Conservation (phyloP, 2,329 filamentous ascomycete genomes). For the Graphilbum ipis-grandicollis region DNA sequence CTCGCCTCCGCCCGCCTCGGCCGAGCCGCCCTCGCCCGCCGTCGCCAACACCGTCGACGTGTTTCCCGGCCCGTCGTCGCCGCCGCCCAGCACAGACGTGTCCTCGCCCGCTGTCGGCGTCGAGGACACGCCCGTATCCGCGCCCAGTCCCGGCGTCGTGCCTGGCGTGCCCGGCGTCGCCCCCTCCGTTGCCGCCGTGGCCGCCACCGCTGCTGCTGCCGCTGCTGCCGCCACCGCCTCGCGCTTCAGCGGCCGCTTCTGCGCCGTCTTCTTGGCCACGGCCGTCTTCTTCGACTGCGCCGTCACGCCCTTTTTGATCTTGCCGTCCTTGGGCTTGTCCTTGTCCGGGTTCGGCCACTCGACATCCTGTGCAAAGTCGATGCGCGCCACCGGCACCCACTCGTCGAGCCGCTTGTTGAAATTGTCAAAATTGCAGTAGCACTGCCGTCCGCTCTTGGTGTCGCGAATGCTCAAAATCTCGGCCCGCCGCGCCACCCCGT, state of each 20-base stretch:
- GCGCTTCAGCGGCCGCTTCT: conserved; percentile 33
- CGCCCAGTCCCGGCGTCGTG: neutral
- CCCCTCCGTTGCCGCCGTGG: too few relatives aligned
- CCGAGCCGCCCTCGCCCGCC: neutral
- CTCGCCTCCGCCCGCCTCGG: neutral
- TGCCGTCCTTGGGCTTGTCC: conserved; percentile 54
- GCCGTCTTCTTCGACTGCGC: conserved; percentile 32
- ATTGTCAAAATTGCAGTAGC: conserved; percentile 95
- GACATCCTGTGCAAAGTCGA: conserved; percentile 79
- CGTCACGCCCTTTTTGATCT: conserved; percentile 41
- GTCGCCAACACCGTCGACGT: conserved; percentile 17
- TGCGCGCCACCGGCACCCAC: conserved; percentile 70
- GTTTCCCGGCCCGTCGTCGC: conserved; percentile 30
- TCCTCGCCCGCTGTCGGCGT: conserved; percentile 14
- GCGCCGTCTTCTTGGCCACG: conserved; percentile 38
- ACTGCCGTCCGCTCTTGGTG: conserved; percentile 72
- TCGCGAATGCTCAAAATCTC: conserved; percentile 93
- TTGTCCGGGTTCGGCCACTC: conserved; percentile 94
- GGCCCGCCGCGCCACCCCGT: conserved; percentile 75
- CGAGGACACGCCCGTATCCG: conserved; percentile 1
- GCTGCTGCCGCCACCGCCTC: conserved; percentile 16
- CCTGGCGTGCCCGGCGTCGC: too few relatives aligned
- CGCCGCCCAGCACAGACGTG: conserved; percentile 31
- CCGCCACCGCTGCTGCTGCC: conserved; percentile 20
- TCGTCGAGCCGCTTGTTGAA: conserved; percentile 82